These are phyloP conservation scores for Fusarium pseudograminearum DNA, from an alignment of 2,329 filamentous ascomycete species.

Conservation along the genomic window DNA sequence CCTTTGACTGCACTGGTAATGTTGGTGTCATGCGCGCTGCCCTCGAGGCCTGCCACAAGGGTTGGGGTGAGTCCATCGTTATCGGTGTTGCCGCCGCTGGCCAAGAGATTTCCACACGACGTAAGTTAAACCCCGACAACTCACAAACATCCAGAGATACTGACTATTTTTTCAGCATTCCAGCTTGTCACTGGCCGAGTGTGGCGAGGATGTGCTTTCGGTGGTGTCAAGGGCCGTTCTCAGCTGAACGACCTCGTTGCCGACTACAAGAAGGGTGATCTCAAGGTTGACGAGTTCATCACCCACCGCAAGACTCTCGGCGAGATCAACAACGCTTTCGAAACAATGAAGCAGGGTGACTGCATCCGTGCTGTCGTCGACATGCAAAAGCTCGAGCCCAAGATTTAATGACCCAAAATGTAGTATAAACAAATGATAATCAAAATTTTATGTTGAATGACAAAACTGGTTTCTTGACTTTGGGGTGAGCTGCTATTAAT, in stretches of 20 bases:
- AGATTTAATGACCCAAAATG: constrained; percentile 45
- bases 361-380: constrained; percentile 95
- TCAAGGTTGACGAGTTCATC: constrained; percentile 99
- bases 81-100: constrained; percentile 97
- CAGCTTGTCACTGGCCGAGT: constrained; percentile 97
- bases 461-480: constrained; percentile 4
- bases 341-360: constrained; percentile 94
- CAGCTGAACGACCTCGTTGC: constrained; percentile 88
- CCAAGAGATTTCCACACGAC: constrained; percentile 93
- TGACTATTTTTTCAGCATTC: constrained; percentile 75
- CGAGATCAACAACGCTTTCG: constrained; percentile 90
- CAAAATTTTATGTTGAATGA: constrained; percentile 36
- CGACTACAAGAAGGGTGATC: constrained; percentile 88
- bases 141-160: constrained; percentile 8
- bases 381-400: constrained; percentile 58
- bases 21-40: constrained; percentile 95
- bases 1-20: constrained; percentile 98
- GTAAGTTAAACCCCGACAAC: constrained; percentile 66
- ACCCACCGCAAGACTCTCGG: constrained; percentile 88
- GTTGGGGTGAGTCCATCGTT: constrained; percentile 97
- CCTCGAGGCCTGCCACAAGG: constrained; percentile 98
- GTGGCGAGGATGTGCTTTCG: constrained; percentile 98
- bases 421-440: constrained; percentile 44
- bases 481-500: constrained; percentile 13
- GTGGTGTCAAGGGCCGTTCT: constrained; percentile 95